A percentile compares a stretch with the other conserved stretches of the same genome.
Conservation (phyloP, 78 protist species). For the Pelomyxa schiedti region DNA sequence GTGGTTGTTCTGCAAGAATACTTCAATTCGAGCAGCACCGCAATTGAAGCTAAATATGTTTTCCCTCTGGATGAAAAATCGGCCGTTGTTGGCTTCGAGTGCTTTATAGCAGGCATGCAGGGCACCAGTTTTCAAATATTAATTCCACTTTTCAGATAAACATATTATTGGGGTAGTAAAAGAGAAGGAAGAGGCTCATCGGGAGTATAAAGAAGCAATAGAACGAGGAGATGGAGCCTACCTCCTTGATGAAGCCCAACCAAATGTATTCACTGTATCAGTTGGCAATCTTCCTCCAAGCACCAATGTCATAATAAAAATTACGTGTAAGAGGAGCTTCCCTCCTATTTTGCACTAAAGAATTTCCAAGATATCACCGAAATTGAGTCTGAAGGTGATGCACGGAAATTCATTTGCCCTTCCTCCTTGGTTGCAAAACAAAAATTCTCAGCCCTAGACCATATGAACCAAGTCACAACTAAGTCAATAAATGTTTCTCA, state of each 20-base stretch:
- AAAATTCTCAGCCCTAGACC: too few relatives aligned
- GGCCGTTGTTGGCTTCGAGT: neutral
- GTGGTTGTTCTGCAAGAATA: neutral
- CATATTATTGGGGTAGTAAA: neutral
- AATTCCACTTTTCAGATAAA: neutral
- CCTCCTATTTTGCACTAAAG: too few relatives aligned
- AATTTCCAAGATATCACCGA: too few relatives aligned
- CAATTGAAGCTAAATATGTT: neutral
- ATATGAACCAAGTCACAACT: too few relatives aligned
- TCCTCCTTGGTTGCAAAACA: too few relatives aligned
- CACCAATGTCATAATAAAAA: neutral
- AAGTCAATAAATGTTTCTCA: too few relatives aligned
- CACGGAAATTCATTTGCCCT: too few relatives aligned
- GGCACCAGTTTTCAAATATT: too few relatives aligned
- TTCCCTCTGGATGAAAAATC: neutral
- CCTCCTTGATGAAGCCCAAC: neutral
- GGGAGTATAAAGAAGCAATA: neutral
- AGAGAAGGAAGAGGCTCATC: neutral
- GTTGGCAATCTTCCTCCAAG: neutral
- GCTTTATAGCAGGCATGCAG: constrained; percentile 1
- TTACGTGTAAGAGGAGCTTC: too few relatives aligned
- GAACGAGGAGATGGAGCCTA: neutral
- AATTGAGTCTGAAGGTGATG: too few relatives aligned
- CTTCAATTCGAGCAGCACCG: neutral
- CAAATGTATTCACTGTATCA: neutral